Conservation (phyloP, 495 filamentous ascomycete species). For the Podospora australis region DNA sequence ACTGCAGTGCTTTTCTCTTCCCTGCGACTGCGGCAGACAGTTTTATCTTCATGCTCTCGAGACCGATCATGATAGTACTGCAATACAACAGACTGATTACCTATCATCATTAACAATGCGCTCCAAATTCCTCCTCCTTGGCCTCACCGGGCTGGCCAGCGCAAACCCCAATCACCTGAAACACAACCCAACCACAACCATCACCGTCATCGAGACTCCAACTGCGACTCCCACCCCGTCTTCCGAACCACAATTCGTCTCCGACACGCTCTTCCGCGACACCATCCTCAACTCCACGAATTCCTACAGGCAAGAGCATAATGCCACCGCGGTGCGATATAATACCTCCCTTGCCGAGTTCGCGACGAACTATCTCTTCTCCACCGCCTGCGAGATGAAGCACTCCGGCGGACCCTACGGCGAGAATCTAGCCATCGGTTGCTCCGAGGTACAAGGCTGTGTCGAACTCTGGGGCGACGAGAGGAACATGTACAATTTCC, state of each 20-base stretch:
- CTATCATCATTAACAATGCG: background rate
- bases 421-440: slow-evolving; percentile 73
- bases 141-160: too few species aligned
- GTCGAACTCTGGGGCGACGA: slow-evolving; percentile 68
- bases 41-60: too few species aligned
- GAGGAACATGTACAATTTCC: slow-evolving; percentile 52
- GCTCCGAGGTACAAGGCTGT: slow-evolving; percentile 49
- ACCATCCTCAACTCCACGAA: slow-evolving; percentile 62
- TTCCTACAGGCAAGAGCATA: slow-evolving; percentile 57
- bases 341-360: slow-evolving; percentile 56
- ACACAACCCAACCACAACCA: background rate
- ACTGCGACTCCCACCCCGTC: background rate
- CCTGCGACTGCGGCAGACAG: too few species aligned
- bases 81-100: too few species aligned
- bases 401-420: slow-evolving; percentile 66
- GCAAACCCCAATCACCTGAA: too few species aligned
- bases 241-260: slow-evolving; percentile 34
- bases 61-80: too few species aligned
- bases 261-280: slow-evolving; percentile 43
- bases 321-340: slow-evolving; percentile 56
- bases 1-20: too few species aligned
- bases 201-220: background rate
- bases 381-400: slow-evolving; percentile 49
- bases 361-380: slow-evolving; percentile 33
- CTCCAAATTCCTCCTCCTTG: background rate